Percentiles rank a stretch among this genome's conserved stretches.
Conservation (phyloP, 2,329 filamentous ascomycete genomes). For the Xylariaceae sp. region DNA sequence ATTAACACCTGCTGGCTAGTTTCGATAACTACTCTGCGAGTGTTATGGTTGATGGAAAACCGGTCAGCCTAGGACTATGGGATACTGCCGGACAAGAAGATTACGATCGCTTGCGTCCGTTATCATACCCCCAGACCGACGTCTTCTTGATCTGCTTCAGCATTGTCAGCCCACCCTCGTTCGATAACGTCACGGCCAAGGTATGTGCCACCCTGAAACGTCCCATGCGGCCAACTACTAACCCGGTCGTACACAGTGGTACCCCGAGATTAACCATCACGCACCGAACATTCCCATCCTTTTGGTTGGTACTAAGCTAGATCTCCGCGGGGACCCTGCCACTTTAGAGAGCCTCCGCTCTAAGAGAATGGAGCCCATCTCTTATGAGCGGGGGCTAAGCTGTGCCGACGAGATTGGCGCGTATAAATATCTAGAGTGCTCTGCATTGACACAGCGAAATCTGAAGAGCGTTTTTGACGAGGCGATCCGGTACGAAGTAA, state of each 20-base stretch:
- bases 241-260: constrained; percentile 69
- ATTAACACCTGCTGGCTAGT: constrained; percentile 52
- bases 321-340: constrained; percentile 85
- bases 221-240: constrained; percentile 11
- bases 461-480: constrained; percentile 99
- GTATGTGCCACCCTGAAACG: constrained; percentile 55
- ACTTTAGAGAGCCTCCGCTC: constrained; percentile 82
- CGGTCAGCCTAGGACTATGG: constrained; percentile 95
- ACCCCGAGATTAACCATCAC: constrained; percentile 96
- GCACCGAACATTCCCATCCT: constrained; percentile 96
- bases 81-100: constrained; percentile 99
- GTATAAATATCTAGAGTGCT: constrained; percentile 98
- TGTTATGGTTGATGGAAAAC: constrained; percentile 98
- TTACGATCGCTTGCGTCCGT: constrained; percentile 91
- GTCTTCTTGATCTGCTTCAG: constrained; percentile 99
- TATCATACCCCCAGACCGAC: constrained; percentile 98
- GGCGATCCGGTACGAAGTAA: constrained; percentile 81
- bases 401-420: constrained; percentile 94
- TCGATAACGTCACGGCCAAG: constrained; percentile 99
- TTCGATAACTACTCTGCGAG: constrained; percentile 99
- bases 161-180: constrained; percentile 95
- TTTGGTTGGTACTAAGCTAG: constrained; percentile 94
- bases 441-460: constrained; percentile 93
- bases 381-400: constrained; percentile 87
- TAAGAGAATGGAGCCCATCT: constrained; percentile 97